Base-by-base conservation (phyloP, 352 stramenopile genomes). In the Phytophthora cactorum region DNA sequence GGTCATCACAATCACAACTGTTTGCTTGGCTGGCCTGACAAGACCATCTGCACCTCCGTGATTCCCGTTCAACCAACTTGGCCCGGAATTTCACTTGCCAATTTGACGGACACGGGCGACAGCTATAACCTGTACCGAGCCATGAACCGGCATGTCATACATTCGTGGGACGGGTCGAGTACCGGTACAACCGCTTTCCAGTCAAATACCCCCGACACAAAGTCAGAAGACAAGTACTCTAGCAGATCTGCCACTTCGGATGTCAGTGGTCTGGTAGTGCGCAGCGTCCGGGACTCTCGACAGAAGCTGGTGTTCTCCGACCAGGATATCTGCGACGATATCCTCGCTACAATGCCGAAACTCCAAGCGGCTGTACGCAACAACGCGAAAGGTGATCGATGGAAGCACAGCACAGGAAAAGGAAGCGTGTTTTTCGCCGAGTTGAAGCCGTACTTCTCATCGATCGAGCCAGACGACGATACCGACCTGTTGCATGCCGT, bases 321-420 rank as follows among this genome's bases (percentile, higher is more conserved):
- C 51, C 66, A 86, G 31, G 66, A 89, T 58, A 77, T 91, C 63
- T 79, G 72, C 59, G 74, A 82, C 52, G 82, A 91, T 52, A 65
- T 89, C 32, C 63, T 91, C 15, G 66, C 72, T 2, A 87, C 82
- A 17, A 79, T 89, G 53, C 67, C 78, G 39, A 87, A 88, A 68
- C 69, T 91, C 32, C 68, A 83, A 39, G 59, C 68, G 4, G 82
- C 80, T 22, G 77, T 81, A 41, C 58, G 59, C 11, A 65, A 63
- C 38, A 73, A 77, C 44, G 72, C 68, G 11, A 70, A 64, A 49
- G 74, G 78, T 41, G 63, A 52, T 9, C 53, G 63, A 4, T 87
- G 79, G 79, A 85, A 81, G 49, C 55, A 60, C 25, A 66, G 59
- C 22, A 66, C 34, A 12, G 64, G 63, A 31, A 81, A 80, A 44